Percentiles rank a stretch among this genome's conserved stretches.
These are phyloP conservation scores for Kodamaea suecica DNA, from an alignment of 1,139 yeast species.

Conservation along the genomic window DNA sequence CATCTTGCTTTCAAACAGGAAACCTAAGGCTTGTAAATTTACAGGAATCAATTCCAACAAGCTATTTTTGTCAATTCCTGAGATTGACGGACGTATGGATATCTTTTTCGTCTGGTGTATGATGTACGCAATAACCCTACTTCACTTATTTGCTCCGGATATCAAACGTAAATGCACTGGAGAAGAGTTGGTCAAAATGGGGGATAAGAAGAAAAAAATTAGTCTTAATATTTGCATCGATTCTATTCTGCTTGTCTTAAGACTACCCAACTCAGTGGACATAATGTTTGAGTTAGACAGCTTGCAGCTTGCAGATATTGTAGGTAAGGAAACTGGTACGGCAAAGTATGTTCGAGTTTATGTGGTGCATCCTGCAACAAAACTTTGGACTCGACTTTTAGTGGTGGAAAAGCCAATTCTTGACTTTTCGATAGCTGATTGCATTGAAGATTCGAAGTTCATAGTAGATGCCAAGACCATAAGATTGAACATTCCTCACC, in stretches of 20 bases:
- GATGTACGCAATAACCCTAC: conserved; percentile 36
- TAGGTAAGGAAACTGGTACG: conserved; percentile 26
- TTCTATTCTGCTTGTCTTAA: conserved; percentile 43
- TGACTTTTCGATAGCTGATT: conserved; percentile 19
- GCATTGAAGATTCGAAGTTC: conserved; percentile 9
- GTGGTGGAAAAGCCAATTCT: conserved; percentile 38
- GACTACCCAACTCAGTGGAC: conserved; percentile 51
- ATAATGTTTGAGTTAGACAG: conserved; percentile 50
- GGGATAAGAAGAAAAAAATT: conserved; percentile 18
- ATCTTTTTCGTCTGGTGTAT: conserved; percentile 45
- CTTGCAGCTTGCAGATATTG: conserved; percentile 28
- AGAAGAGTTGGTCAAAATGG: conserved; percentile 26
- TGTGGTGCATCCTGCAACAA: conserved; percentile 54
- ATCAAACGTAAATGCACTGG: conserved; percentile 28
- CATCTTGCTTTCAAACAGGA: conserved; percentile 25
- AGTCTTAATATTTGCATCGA: conserved; percentile 37
- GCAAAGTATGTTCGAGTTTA: conserved; percentile 45
- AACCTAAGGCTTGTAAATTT: conserved; percentile 9
- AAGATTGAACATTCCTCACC: conserved; percentile 51
- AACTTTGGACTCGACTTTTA: conserved; percentile 42
- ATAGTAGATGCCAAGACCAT: conserved; percentile 26
- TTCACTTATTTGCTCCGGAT: conserved; percentile 38
- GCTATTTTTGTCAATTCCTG: conserved; percentile 31
- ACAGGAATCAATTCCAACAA: conserved; percentile 24
- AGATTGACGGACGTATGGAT: conserved; percentile 40